Base-by-base conservation (phyloP, 495 filamentous ascomycete species). In the Penicillium waksmanii region DNA sequence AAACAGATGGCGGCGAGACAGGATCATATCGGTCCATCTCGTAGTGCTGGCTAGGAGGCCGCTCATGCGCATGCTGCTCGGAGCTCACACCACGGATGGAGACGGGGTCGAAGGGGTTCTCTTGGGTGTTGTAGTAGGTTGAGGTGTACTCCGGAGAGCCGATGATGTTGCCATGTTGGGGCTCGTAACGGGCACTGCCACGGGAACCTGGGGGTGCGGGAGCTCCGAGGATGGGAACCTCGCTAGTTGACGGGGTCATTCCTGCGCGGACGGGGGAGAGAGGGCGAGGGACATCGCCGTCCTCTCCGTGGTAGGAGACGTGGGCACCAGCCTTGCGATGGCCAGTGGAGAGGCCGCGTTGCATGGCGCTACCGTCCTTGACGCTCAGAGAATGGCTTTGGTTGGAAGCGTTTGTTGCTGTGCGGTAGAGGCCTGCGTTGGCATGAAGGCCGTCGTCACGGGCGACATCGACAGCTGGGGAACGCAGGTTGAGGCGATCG, bases 401-500 rank as follows among this genome's bases (percentile, higher is more conserved):
- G 34, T 53, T 58, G 19, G 71, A 68, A 15, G 73, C 66, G 38
- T 57, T 58, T 34, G 62, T 70, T 0, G 69, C 65, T 0, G 69
- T 65, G 53, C 71, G 73, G 58, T 73, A 69, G 33, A 70, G 63
- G 19, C 72, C 65, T 10, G 46, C 46, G 31, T 58, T 46, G 3
- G 46, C 25, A 3, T 6, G 5, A 31, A 31, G 27, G 27, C 58
- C 17, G 27, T 59, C 53, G 51, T 74, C 71, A 25, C 75, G 70
- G 36, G 67, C 63, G 5, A 67, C 55, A 51, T 82, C 79, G 11
- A 69, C 71, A n/a, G 71, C 71, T 2, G 73, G 73, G 1, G 71
- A 65, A 55, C 82, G 78, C 6, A 67, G 62, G 60, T 81, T 82
- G 31, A 82, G 68, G 4, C 71, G 66, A 25, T 75, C 76, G 40